Evolutionary conservation across 176 grass and related monocot genomes (phyloP), one percentile per base, ranked within the genome.

Genomic region (Avena insularis): DNA sequence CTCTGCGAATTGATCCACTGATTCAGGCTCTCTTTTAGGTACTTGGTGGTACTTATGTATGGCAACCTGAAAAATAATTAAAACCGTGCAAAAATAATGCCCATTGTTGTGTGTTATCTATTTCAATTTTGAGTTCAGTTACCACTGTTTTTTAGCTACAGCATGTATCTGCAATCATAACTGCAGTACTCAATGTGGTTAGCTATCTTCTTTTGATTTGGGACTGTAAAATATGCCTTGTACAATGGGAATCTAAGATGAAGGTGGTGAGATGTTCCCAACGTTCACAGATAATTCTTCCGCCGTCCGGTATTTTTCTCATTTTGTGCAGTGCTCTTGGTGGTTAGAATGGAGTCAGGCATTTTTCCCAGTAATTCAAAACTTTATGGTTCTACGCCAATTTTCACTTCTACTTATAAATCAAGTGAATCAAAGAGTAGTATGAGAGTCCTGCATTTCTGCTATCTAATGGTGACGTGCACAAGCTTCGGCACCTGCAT

Each of bases 1-100:
- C 38, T 48, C 14, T 65, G 60, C 15, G 16, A 20, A 19, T 76
- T 31, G 29, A 78, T 57, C 17, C 29, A 13, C 3, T 31, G 17
- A 56, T 60, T 59, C 38, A 84, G 38, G 38, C 27, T 78, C 29
- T 38, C 38, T 74, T 60, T 60, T 57, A 78, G 29, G 8, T n/a
- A 12, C 53, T 57, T 36, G 21, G 15, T 27, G 49, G 23, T 53
- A 77, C 48, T 56, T 35, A 33, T 54, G 74, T 55, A 33, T 77
- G 9, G 9, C 16, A 20, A 19, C 50, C 27, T 56, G 4, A 77
- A 56, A 77, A 9, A 29, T 56, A 36, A 12, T 78, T 36, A 54
- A 7, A 20, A 19, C 1, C 11, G 9, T 57, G 54, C 76, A 50
- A 62, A 69, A 84, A 50, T 50, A 49, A 13, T 15, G 82, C 55